phyloP scores from a whole-genome alignment of 129 eudicot genomes.

The Saussurea involucrata region DNA sequence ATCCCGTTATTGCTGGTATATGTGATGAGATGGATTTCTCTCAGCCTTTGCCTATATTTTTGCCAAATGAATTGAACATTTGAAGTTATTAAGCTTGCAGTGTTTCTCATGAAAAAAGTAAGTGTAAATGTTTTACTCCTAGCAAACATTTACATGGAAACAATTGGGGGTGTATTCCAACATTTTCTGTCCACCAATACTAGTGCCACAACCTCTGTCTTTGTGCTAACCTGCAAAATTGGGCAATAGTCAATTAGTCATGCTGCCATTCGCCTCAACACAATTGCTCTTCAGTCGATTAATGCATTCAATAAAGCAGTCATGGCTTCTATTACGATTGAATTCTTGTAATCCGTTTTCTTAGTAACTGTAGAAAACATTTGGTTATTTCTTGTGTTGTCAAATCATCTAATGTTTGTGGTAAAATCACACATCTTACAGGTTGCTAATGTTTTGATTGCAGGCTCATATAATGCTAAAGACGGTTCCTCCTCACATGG shows the following conservation, averaged over 20 bases:
- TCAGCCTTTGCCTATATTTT: no score
- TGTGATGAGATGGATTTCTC: no score
- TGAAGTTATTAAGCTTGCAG: no score
- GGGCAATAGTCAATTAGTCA: background rate
- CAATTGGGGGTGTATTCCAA: no score
- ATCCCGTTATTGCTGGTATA: no score
- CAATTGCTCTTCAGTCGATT: no score
- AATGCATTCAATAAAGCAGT: background rate
- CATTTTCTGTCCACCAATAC: background rate
- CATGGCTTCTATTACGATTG: background rate
- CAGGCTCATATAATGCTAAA: slow-evolving; percentile 85
- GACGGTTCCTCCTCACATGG: slow-evolving; percentile 77
- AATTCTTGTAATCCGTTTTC: background rate
- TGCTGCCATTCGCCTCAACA: background rate
- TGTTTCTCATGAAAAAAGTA: no score
- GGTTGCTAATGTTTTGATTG: slow-evolving; percentile 29
- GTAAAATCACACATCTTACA: slow-evolving; percentile 13
- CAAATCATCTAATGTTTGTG: background rate
- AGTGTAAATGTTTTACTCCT: no score
- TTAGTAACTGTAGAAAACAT: background rate
- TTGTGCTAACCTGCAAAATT: background rate
- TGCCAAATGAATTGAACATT: no score
- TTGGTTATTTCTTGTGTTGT: background rate
- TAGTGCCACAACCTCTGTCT: background rate
- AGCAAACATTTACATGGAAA: no score